phyloP scores from a whole-genome alignment of 1,284 basidiomycete species.

The Boletus calvinii region DNA sequence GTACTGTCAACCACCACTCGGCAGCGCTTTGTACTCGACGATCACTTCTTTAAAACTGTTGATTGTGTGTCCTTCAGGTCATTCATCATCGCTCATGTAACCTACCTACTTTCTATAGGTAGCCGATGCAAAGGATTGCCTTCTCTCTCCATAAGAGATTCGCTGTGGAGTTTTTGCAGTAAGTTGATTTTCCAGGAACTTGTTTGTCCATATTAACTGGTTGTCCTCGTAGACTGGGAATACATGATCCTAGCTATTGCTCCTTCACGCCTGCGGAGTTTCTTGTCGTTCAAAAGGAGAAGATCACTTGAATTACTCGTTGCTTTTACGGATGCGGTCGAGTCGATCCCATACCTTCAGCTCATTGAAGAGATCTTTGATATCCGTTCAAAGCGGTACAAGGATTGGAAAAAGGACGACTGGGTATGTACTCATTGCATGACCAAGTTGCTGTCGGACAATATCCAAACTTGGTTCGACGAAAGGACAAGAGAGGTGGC shows the following conservation, averaged over 20 bases:
- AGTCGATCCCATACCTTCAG: constrained; percentile 15
- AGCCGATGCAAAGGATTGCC: constrained; percentile 23
- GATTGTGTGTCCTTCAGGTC: constrained; percentile 21
- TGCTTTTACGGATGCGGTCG: constrained; percentile 9
- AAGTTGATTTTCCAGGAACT: constrained; percentile 3
- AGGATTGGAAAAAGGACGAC: constrained; percentile 33
- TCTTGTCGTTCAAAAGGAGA: constrained; percentile 9
- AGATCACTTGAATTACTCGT: constrained; percentile 10
- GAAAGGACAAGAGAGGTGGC: not conserved
- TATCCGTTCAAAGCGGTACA: constrained; percentile 26
- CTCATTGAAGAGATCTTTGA: constrained; percentile 32
- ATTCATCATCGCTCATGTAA: not conserved
- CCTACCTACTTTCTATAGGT: not conserved
- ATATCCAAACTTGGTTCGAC: constrained; percentile 34
- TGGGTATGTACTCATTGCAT: constrained; percentile 37
- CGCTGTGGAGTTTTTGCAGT: constrained; percentile 35
- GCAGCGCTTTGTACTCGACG: constrained; percentile 30
- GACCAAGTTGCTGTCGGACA: constrained; percentile 25
- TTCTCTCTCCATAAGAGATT: constrained; percentile 1
- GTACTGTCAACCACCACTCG: not conserved
- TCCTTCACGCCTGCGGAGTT: not conserved
- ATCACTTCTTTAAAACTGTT: constrained; percentile 26
- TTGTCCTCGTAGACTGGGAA: constrained; percentile 21
- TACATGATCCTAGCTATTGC: constrained; percentile 14
- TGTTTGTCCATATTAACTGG: not conserved